phyloP scores from a whole-genome alignment of 768 basidiomycete species.

The Myochromella boudieri region DNA sequence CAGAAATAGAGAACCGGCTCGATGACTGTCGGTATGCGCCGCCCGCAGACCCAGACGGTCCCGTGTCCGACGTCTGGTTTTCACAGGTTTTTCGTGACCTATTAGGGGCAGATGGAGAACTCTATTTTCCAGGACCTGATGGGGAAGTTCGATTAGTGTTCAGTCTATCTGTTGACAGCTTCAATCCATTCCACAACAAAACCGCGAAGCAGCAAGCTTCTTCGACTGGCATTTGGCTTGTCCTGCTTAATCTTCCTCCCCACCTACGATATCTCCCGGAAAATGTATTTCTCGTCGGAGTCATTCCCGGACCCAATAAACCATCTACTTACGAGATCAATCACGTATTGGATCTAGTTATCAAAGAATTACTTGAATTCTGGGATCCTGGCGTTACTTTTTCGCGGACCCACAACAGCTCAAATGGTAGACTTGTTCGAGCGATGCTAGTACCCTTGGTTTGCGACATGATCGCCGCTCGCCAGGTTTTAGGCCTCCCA shows the following conservation, averaged over 20 bases:
- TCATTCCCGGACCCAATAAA: constrained; percentile 38
- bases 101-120: constrained; percentile 16
- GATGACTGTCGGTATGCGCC: background rate
- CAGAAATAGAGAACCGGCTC: background rate
- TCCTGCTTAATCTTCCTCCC: background rate
- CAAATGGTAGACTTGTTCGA: constrained; percentile 19
- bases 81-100: constrained; percentile 14
- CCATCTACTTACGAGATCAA: constrained; percentile 31
- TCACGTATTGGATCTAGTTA: constrained; percentile 30
- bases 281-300: constrained; percentile 36
- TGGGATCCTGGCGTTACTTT: constrained; percentile 31
- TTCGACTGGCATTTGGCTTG: constrained; percentile 15
- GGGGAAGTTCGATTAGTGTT: constrained; percentile 23
- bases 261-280: constrained; percentile 18
- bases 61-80: background rate
- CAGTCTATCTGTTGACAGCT: constrained; percentile 24
- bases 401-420: constrained; percentile 17
- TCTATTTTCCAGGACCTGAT: constrained; percentile 18
- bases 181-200: constrained; percentile 27
- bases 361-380: constrained; percentile 29
- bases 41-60: background rate
- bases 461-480: constrained; percentile 30
- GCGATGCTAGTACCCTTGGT: constrained; percentile 17
- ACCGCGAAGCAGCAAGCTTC: constrained; percentile 22
- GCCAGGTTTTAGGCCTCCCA: constrained; percentile 25